These are phyloP conservation scores for Talaromyces thailandensis DNA, from an alignment of 495 filamentous ascomycete species.

Conservation along the genomic window DNA sequence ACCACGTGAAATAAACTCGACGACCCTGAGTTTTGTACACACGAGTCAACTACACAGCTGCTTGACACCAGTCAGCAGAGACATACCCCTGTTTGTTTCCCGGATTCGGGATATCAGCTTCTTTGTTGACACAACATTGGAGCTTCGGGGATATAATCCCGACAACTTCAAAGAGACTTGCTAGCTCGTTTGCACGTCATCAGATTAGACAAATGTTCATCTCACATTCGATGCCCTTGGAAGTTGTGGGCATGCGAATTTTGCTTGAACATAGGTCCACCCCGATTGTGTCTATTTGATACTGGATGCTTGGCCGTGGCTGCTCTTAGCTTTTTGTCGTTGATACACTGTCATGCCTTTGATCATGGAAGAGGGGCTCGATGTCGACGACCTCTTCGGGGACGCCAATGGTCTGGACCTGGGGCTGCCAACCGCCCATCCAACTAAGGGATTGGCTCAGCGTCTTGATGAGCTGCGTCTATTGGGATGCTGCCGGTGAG, in stretches of 20 bases:
- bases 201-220: neutral
- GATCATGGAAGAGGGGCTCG: slow-evolving; percentile 62
- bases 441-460: slow-evolving; percentile 58
- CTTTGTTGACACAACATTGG: neutral
- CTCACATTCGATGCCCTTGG: neutral
- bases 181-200: neutral
- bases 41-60: neutral
- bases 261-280: neutral
- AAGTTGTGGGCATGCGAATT: neutral
- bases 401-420: slow-evolving; percentile 46
- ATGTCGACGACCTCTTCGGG: slow-evolving; percentile 69
- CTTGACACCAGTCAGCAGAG: neutral
- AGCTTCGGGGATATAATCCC: neutral
- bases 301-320: neutral
- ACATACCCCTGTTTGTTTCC: neutral
- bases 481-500: slow-evolving; percentile 78
- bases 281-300: neutral
- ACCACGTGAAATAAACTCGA: neutral
- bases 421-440: slow-evolving; percentile 44
- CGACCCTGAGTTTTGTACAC: neutral
- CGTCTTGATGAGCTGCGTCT: slow-evolving; percentile 71
- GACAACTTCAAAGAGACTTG: neutral
- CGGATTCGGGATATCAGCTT: neutral
- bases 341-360: slow-evolving; percentile 24
- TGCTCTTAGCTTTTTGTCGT: neutral